Evolutionary conservation across 2,329 filamentous ascomycete genomes (phyloP).

Genomic region (Emericellopsis atlantica): DNA sequence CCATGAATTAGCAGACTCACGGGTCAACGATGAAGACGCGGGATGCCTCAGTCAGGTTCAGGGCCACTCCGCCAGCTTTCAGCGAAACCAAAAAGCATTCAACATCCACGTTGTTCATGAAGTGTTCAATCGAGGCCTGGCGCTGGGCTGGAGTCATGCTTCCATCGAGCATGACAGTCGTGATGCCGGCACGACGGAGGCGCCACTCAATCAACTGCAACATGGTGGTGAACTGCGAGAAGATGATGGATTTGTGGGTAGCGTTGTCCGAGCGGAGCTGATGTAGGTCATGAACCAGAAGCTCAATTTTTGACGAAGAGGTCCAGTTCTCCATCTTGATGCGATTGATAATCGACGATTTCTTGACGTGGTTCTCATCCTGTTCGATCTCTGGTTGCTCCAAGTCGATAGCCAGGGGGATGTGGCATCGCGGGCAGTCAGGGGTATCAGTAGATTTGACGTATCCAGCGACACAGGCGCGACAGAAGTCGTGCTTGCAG

Average conservation of each 20-base stretch:
- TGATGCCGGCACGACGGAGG: conserved; percentile 89
- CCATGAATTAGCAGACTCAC: conserved; percentile 36
- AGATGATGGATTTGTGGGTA: conserved; percentile 93
- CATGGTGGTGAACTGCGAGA: conserved; percentile 96
- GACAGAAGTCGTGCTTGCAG: conserved; percentile 68
- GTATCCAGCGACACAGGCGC: conserved; percentile 33
- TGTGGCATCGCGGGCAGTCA: conserved; percentile 86
- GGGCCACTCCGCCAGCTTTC: conserved; percentile 88
- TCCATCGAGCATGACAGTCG: conserved; percentile 94
- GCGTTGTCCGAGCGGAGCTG: conserved; percentile 84
- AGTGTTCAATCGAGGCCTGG: conserved; percentile 87
- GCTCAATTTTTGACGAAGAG: conserved; percentile 94
- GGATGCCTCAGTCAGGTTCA: conserved; percentile 91
- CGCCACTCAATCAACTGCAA: conserved; percentile 95
- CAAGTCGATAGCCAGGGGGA: conserved; percentile 77
- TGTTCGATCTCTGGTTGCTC: conserved; percentile 94
- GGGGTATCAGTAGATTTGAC: conserved; percentile 64
- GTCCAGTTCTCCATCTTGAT: conserved; percentile 99
- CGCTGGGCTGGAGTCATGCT: conserved; percentile 93
- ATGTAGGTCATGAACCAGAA: conserved; percentile 88
- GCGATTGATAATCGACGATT: conserved; percentile 93
- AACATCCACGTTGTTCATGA: conserved; percentile 89
- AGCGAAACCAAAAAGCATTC: conserved; percentile 94
- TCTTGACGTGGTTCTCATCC: conserved; percentile 76
- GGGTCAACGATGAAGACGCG: conserved; percentile 94